A percentile compares a stretch with the other conserved stretches of the same genome.
Evolutionary conservation across 148 eudicot species (phyloP).

Genomic region (Fallopia convolvulus): DNA sequence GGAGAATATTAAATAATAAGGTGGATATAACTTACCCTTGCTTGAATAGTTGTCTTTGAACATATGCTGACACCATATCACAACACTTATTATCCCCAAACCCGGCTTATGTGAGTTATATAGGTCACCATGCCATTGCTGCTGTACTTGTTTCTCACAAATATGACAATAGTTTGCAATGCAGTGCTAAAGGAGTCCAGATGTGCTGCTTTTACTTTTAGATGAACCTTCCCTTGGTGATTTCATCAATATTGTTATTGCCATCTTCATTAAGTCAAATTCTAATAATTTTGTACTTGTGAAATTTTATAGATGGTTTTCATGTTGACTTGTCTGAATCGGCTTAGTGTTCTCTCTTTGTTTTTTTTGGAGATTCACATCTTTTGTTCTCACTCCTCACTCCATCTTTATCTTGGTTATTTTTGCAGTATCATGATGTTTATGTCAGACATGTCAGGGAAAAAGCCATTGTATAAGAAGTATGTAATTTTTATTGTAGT

Average conservation of each 20-base stretch:
- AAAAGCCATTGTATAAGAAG: constrained; percentile 81
- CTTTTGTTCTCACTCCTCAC: not conserved
- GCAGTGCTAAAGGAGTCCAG: not conserved
- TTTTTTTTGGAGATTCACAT: not conserved
- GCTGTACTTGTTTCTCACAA: not conserved
- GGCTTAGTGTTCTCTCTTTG: not conserved
- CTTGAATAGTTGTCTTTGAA: not conserved
- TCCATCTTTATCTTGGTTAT: constrained; percentile 6
- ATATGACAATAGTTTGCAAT: not conserved
- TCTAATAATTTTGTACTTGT: not conserved
- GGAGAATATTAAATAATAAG: not conserved
- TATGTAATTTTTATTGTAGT: constrained; percentile 24
- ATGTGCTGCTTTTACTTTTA: not conserved
- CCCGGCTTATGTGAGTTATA: not conserved
- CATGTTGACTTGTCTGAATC: not conserved
- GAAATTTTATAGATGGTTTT: not conserved
- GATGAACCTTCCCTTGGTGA: not conserved
- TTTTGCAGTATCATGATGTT: constrained; percentile 73
- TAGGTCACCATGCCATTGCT: not conserved
- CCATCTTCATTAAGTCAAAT: not conserved
- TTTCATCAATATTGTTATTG: not conserved
- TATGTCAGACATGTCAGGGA: constrained; percentile 89
- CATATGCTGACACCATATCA: not conserved
- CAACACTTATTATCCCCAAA: not conserved
- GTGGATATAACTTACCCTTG: not conserved